Conservation (phyloP, 768 basidiomycete species). For the Amanita pseudoporphyria region DNA sequence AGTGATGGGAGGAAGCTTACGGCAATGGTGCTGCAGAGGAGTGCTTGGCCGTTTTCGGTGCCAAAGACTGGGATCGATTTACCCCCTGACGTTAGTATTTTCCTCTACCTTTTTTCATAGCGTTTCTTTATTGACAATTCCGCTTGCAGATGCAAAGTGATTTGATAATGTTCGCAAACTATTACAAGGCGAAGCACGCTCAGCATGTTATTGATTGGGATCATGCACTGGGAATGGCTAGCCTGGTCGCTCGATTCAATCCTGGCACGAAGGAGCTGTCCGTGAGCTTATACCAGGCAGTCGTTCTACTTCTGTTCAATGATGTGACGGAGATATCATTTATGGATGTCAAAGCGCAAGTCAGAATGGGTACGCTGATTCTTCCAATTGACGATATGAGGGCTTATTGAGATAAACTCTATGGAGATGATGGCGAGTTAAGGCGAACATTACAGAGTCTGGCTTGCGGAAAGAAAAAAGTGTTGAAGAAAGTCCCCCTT, state of each 20-base stretch:
- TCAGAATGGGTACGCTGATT: constrained; percentile 57
- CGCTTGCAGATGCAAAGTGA: constrained; percentile 59
- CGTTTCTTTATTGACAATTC: constrained; percentile 4
- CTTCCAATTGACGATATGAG: background rate
- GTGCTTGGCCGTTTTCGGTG: constrained; percentile 76
- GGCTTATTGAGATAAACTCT: background rate
- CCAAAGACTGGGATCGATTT: constrained; percentile 43
- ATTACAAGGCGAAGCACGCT: constrained; percentile 74
- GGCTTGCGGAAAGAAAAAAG: constrained; percentile 84
- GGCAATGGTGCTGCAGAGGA: constrained; percentile 79
- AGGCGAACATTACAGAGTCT: constrained; percentile 86
- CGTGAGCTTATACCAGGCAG: constrained; percentile 83
- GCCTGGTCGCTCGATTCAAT: constrained; percentile 60
- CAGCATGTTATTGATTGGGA: constrained; percentile 78
- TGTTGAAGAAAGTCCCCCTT: constrained; percentile 69
- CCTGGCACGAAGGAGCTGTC: constrained; percentile 74
- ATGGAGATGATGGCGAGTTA: constrained; percentile 60
- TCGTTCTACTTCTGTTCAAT: constrained; percentile 86
- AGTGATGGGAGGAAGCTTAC: constrained; percentile 41
- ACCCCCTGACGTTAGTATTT: constrained; percentile 32
- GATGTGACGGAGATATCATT: constrained; percentile 50
- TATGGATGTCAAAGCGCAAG: constrained; percentile 55
- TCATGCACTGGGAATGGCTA: constrained; percentile 78
- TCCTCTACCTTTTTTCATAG: constrained; percentile 8
- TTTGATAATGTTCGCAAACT: constrained; percentile 49